Percentiles rank a stretch among this genome's conserved stretches.
Conservation (phyloP, 2,329 filamentous ascomycete species). For the Byssoonygena ceratinophila region DNA sequence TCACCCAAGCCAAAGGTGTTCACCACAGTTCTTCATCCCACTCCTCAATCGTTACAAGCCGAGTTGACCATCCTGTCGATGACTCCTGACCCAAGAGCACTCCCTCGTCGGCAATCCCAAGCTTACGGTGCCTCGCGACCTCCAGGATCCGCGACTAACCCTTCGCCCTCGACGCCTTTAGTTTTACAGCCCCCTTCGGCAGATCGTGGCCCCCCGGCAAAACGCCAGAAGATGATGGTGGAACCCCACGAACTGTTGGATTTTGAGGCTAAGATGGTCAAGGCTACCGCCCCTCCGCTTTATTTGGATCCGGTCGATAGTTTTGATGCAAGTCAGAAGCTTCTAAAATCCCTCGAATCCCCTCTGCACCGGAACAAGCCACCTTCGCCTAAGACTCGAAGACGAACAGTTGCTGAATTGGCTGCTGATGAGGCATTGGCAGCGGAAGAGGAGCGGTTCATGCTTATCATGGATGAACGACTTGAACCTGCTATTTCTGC, state of each 20-base stretch:
- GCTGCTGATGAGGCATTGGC: constrained; percentile 88
- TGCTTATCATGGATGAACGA: constrained; percentile 85
- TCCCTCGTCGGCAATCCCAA: constrained; percentile 39
- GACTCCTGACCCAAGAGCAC: constrained; percentile 51
- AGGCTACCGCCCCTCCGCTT: constrained; percentile 63
- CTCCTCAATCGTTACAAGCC: constrained; percentile 59
- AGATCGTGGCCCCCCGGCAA: constrained; percentile 44
- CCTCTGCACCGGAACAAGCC: constrained; percentile 66
- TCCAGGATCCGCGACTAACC: constrained; percentile 37
- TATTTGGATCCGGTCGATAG: constrained; percentile 65
- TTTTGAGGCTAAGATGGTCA: constrained; percentile 65
- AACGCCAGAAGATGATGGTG: constrained; percentile 66
- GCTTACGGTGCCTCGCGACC: constrained; percentile 33
- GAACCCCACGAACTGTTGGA: constrained; percentile 62
- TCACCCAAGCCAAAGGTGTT: constrained; percentile 49
- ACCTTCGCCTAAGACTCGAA: constrained; percentile 76
- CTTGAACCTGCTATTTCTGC: constrained; percentile 50
- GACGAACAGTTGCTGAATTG: constrained; percentile 88
- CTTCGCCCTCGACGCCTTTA: constrained; percentile 58
- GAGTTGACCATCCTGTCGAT: constrained; percentile 68
- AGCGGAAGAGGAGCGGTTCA: constrained; percentile 78
- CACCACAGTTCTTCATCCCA: constrained; percentile 78
- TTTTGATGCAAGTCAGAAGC: constrained; percentile 56
- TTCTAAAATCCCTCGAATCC: constrained; percentile 63
- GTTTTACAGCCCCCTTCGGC: constrained; percentile 40